Conservation (phyloP, 2,329 filamentous ascomycete species). For the Fusarium setosum region DNA sequence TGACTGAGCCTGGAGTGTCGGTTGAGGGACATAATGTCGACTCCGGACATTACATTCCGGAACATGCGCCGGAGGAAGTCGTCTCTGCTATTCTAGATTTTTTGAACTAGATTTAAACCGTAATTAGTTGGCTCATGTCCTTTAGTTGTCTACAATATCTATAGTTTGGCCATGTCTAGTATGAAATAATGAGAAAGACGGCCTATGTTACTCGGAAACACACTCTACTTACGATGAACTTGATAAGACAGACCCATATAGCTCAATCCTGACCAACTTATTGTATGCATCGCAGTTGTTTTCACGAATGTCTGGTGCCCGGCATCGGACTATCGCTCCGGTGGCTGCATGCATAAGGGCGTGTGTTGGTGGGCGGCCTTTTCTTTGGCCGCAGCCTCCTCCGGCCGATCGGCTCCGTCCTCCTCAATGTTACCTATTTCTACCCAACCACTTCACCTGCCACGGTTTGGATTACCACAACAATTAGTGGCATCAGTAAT, state of each 20-base stretch:
- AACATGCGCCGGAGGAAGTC: slow-evolving; percentile 61
- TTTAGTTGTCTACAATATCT: too few relatives aligned
- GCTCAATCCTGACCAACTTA: too few relatives aligned
- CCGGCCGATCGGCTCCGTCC: neutral
- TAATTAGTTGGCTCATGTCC: too few relatives aligned
- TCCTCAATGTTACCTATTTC: neutral
- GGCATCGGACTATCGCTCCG: neutral
- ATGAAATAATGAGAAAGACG: too few relatives aligned
- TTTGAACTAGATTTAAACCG: slow-evolving; percentile 40
- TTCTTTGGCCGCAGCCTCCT: slow-evolving; percentile 13
- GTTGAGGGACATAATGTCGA: slow-evolving; percentile 57
- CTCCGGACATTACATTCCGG: slow-evolving; percentile 62
- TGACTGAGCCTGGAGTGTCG: slow-evolving; percentile 48
- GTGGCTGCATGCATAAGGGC: neutral
- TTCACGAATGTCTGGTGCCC: neutral
- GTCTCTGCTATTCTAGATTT: slow-evolving; percentile 55
- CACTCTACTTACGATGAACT: too few relatives aligned
- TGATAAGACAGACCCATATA: too few relatives aligned
- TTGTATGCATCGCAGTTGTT: neutral
- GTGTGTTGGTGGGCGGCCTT: slow-evolving; percentile 10
- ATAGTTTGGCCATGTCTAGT: too few relatives aligned
- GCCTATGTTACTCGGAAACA: too few relatives aligned
- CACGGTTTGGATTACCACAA: too few relatives aligned
- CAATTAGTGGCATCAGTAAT: too few relatives aligned
- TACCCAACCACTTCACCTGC: too few relatives aligned